Base-by-base conservation (phyloP, 2,329 filamentous ascomycete species). In the Curvularia spicifera region DNA sequence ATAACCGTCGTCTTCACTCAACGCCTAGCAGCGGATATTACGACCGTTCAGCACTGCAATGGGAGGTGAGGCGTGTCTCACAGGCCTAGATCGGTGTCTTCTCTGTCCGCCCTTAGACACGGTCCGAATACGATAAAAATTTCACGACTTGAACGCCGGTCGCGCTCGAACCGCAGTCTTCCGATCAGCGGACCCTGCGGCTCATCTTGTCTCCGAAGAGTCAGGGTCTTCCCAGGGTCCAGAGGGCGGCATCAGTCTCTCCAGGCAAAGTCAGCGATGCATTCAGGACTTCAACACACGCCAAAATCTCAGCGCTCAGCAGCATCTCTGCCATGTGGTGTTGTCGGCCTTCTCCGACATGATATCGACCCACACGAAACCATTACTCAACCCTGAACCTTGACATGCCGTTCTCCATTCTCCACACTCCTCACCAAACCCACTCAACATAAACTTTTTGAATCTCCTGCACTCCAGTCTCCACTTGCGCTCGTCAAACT, bases 401-500 rank as follows among this genome's bases (percentile, higher is more conserved):
- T 44, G 40, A 31, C 26, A 31, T 20, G 37, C 50, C 31, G 18
- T 53, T 48, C 56, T 56, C 53, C 53, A 56, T 40, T 39, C 57
- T 59, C 57, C 57, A 59, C 52, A 51, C 31, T 37, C 53, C 45
- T 31, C 47, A 26, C 43, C 43, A 51, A 37, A 24, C 26, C 43
- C 35, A n/a, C 18, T 15, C 18, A 57, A 45, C 50, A 49, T 51
- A 49, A 42, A 33, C 20, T 20, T 37, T 29, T 39, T 9, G 31
- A 53, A 49, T 24, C 18, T 31, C 42, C 43, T 59, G 57, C 57
- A 59, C 57, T 59, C 57, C 57, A 59, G 39, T 46, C 53, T 51
- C 46, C 52, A 55, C 52, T 49, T 20, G 26, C 44, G 10, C 47
- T 39, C 29, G 22, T 45, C 50, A 49, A 2, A n/a, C 26, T 35